Percentiles rank a stretch among this genome's conserved stretches.
Conservation (phyloP, 2,329 filamentous ascomycete genomes). For the Phyllosticta capitalensis region DNA sequence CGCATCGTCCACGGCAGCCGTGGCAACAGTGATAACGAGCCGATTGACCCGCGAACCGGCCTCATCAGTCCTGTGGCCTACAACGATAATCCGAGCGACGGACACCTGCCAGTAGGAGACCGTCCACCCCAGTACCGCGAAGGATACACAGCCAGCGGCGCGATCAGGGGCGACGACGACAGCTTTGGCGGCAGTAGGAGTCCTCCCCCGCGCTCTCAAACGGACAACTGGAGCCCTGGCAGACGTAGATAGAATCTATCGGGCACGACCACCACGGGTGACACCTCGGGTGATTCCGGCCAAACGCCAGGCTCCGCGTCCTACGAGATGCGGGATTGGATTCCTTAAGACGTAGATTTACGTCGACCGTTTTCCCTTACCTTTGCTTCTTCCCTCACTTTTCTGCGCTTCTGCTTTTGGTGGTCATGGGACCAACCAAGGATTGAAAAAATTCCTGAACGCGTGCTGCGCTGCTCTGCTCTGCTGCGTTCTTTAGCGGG, state of each 20-base stretch:
- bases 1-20: not conserved
- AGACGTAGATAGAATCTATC: not conserved
- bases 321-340: no score
- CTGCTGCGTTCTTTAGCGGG: no score
- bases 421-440: no score
- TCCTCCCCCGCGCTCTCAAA: not conserved
- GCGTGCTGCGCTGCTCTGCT: no score
- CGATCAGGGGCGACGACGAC: not conserved
- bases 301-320: no score
- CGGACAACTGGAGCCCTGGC: not conserved
- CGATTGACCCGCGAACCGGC: not conserved
- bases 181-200: not conserved
- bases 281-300: no score
- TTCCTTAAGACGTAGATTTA: no score
- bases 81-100: not conserved
- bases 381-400: no score
- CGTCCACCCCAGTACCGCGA: not conserved
- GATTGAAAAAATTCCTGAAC: no score
- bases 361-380: no score
- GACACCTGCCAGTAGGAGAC: constrained; percentile 13
- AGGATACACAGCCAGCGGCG: not conserved
- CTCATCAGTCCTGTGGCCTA: not conserved
- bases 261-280: not conserved
- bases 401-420: no score
- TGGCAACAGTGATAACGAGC: not conserved